A percentile compares a stretch with the other conserved stretches of the same genome.
These are phyloP conservation scores for Xylaria castorea DNA, from an alignment of 495 filamentous ascomycete genomes.

Conservation along the genomic window DNA sequence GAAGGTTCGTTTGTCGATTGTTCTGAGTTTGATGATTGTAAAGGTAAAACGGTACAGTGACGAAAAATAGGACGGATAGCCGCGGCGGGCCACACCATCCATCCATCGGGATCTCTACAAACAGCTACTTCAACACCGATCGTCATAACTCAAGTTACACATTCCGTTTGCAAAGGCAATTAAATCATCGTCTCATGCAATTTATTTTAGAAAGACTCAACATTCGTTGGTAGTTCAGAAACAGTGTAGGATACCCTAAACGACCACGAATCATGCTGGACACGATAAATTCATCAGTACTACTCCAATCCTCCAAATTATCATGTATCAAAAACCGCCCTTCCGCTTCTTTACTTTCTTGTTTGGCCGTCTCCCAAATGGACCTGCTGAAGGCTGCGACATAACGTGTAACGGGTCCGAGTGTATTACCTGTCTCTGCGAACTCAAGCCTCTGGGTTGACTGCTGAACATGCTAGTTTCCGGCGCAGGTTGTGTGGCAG, in stretches of 20 bases:
- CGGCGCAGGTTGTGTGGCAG: constrained; percentile 37
- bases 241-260: background rate
- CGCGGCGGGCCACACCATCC: background rate
- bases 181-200: background rate
- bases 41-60: background rate
- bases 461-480: constrained; percentile 33
- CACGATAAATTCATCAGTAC: background rate
- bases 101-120: background rate
- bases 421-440: constrained; percentile 31
- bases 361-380: constrained; percentile 44
- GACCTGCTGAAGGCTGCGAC: constrained; percentile 51
- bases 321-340: constrained; percentile 34
- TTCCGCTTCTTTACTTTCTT: constrained; percentile 43
- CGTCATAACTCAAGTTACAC: background rate
- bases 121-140: background rate
- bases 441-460: constrained; percentile 28
- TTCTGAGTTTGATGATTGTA: background rate
- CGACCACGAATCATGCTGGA: background rate
- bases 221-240: background rate
- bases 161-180: background rate
- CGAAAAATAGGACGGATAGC: constrained; percentile 17
- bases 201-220: background rate
- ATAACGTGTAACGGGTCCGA: constrained; percentile 39
- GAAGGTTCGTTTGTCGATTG: background rate
- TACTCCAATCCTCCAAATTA: background rate